phyloP scores from a whole-genome alignment of 2,329 filamentous ascomycete species.

The Fonsecaea multimorphosa region DNA sequence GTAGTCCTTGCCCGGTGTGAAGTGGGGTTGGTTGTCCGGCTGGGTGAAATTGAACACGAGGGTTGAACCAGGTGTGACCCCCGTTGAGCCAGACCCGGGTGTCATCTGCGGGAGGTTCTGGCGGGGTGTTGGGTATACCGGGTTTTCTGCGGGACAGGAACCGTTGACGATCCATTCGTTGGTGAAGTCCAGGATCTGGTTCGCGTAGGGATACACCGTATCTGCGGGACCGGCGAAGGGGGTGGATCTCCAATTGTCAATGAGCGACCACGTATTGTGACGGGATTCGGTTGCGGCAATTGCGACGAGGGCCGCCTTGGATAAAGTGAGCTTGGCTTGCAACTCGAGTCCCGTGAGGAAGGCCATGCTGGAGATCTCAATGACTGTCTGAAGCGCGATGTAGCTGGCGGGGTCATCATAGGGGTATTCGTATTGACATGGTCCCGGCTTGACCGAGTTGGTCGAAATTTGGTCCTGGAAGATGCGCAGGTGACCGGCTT shows the following conservation, averaged over 20 bases:
- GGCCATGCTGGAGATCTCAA: slow-evolving; percentile 40
- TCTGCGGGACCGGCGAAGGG: slow-evolving; percentile 52
- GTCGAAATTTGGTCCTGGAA: slow-evolving; percentile 53
- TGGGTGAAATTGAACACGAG: slow-evolving; percentile 43
- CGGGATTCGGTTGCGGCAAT: slow-evolving; percentile 49
- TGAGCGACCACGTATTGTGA: slow-evolving; percentile 52
- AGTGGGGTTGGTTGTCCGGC: slow-evolving; percentile 37
- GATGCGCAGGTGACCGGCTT: slow-evolving; percentile 54
- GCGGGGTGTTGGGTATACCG: slow-evolving; percentile 47
- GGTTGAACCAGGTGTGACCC: slow-evolving; percentile 43
- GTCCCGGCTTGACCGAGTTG: slow-evolving; percentile 51
- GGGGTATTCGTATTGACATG: slow-evolving; percentile 46
- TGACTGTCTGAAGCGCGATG: slow-evolving; percentile 46
- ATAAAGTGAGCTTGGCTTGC: slow-evolving; percentile 43
- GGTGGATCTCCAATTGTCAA: slow-evolving; percentile 49
- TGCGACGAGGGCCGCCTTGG: slow-evolving; percentile 48
- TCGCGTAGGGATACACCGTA: slow-evolving; percentile 51
- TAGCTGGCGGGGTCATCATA: slow-evolving; percentile 38
- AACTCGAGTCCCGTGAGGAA: slow-evolving; percentile 44
- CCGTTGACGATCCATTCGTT: slow-evolving; percentile 44
- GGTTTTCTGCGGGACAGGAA: slow-evolving; percentile 47
- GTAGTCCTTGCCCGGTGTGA: slow-evolving; percentile 43
- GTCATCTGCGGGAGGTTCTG: slow-evolving; percentile 47
- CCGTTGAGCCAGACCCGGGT: slow-evolving; percentile 40
- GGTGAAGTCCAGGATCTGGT: slow-evolving; percentile 50